Percentiles rank a stretch among this genome's conserved stretches.
These are phyloP conservation scores for Eimeria brunetti DNA, from an alignment of 169 alveolate genomes.

Conservation along the genomic window DNA sequence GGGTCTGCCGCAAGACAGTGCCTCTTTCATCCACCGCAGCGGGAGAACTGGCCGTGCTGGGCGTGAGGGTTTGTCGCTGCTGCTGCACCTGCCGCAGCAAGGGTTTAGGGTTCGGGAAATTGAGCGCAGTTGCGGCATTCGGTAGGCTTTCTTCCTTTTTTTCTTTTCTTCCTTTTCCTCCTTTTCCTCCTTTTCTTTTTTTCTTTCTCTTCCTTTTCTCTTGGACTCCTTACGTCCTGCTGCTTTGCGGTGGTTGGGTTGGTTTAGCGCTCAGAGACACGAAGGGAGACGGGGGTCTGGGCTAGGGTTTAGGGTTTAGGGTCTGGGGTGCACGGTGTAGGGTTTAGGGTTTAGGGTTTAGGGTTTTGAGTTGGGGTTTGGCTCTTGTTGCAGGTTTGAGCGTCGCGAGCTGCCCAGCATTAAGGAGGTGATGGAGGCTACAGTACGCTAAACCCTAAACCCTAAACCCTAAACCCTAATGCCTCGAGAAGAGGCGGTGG, in stretches of 20 bases:
- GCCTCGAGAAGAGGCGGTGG: too few species aligned
- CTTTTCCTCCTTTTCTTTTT: too few species aligned
- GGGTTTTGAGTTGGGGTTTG: background rate
- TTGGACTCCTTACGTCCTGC: too few species aligned
- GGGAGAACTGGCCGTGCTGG: conserved; percentile 98
- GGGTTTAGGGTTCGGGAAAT: background rate
- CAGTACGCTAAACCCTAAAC: background rate
- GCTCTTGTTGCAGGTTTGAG: background rate
- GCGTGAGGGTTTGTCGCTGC: conserved; percentile 85
- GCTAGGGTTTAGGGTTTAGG: background rate
- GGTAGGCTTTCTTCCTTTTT: too few species aligned
- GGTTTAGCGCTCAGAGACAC: background rate
- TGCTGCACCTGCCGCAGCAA: conserved; percentile 56
- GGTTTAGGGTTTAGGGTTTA: background rate
- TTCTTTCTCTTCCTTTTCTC: too few species aligned
- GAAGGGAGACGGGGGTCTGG: background rate
- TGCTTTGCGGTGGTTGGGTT: too few species aligned
- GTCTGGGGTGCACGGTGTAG: background rate
- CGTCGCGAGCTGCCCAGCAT: conserved; percentile 12
- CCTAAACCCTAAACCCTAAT: too few species aligned
- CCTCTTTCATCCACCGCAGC: conserved; percentile 94
- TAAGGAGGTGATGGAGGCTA: background rate
- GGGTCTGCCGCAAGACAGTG: conserved; percentile 92
- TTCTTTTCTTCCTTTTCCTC: too few species aligned
- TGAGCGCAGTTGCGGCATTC: conserved; percentile 73